Base-by-base conservation (phyloP, 23 red algal species). In the Gracilaria gracilis region DNA sequence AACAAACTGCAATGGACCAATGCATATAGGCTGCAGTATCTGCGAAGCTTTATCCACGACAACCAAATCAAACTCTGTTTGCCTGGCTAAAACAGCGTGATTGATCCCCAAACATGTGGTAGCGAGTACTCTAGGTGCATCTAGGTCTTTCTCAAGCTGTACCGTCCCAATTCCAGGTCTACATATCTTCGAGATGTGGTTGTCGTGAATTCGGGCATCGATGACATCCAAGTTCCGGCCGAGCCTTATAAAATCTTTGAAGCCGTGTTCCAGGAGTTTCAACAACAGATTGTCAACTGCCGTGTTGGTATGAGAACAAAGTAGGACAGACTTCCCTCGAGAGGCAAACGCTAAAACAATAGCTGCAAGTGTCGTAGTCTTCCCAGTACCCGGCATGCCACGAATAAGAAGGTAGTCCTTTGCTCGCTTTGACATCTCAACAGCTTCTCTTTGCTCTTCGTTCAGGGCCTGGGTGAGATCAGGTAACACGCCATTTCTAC, bases 41-140 rank as follows among this genome's bases (percentile, higher is more conserved):
- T 98, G 96, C 17, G 90, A 91, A 16, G 96, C 96, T 70, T 98
- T 93, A 69, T 98, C 96, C 4, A 98, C 84, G 46, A 98, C 86
- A 20, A 95, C 93, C 28, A 93, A 50, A 93, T 98, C 96, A 81
- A 98, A 98, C 61, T 73, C 65, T 36, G 67, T 74, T 73, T 93
- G 55, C 38, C 83, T 83, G 23, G 67, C 81, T 23, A 98, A 91
- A 14, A 93, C 69, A 55, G 86, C 72, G 61, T 93, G 88, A 58
- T 88, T 86, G 31, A 95, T 95, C 34, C 93, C 93, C 51, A 95
- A 64, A 54, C 96, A 98, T 1, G 96, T 98, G 0, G 92, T 93
- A 7, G 93, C 96, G 7, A 98, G 80, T 3, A 98, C 74, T 29
- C 70, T 35, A 9, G 77, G 80, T 47, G 55, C 40, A 19, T 95